Percentiles rank a stretch among this genome's conserved stretches.
Conservation (phyloP, 192 early-diverging fungal genomes). For the Podila verticillata region DNA sequence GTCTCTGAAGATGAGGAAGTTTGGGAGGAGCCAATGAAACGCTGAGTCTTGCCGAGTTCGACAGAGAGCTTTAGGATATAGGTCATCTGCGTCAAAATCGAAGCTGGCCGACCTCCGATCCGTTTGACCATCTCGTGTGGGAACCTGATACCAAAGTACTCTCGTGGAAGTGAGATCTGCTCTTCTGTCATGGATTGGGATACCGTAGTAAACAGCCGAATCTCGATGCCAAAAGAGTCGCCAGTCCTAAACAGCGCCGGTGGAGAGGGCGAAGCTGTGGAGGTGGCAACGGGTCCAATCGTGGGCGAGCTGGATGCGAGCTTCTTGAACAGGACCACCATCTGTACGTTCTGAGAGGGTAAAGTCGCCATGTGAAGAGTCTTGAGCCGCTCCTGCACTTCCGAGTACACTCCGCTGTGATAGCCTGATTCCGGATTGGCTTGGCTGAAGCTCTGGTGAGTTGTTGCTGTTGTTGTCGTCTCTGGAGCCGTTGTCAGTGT, state of each 20-base stretch:
- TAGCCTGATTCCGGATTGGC: slow-evolving; percentile 39
- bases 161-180: slow-evolving; percentile 13
- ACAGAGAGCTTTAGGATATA: slow-evolving; percentile 11
- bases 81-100: slow-evolving; percentile 35
- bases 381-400: slow-evolving; percentile 27
- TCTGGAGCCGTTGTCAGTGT: neutral
- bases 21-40: neutral
- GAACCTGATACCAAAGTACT: slow-evolving; percentile 29
- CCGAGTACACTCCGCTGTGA: slow-evolving; percentile 21
- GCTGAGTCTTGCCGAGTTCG: slow-evolving; percentile 13
- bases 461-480: too few relatives aligned
- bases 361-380: slow-evolving; percentile 13
- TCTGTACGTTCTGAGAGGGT: slow-evolving; percentile 14
- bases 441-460: neutral
- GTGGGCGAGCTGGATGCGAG: neutral
- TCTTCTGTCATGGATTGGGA: neutral
- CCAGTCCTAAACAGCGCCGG: slow-evolving; percentile 33
- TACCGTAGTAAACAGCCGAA: neutral
- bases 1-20: neutral
- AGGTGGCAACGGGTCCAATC: neutral
- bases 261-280: neutral
- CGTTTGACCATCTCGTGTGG: slow-evolving; percentile 38
- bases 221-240: slow-evolving; percentile 29
- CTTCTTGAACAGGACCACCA: slow-evolving; percentile 26
- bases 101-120: slow-evolving; percentile 10